Conservation (phyloP, 164 flowering plant species). For the Santalum album region DNA sequence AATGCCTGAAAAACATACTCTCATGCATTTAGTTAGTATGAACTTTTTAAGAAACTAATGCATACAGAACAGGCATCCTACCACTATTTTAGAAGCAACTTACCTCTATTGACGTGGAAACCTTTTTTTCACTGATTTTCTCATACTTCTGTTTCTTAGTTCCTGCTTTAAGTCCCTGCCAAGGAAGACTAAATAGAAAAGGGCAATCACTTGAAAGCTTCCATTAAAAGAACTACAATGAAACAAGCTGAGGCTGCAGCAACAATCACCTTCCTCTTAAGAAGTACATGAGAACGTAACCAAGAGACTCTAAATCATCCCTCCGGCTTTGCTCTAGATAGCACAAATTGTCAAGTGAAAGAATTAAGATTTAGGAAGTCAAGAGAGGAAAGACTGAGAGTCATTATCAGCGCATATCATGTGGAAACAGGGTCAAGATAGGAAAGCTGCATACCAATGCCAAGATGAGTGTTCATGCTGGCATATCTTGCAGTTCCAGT, state of each 20-base stretch:
- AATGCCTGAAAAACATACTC: constrained; percentile 27
- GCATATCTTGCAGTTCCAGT: constrained; percentile 98
- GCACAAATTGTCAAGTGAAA: constrained; percentile 7
- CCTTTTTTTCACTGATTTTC: constrained; percentile 86
- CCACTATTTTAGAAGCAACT: not conserved
- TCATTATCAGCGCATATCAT: not conserved
- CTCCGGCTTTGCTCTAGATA: constrained; percentile 81
- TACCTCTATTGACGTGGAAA: constrained; percentile 94
- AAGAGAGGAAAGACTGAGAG: not conserved
- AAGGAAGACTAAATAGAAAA: constrained; percentile 59
- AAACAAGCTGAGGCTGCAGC: not conserved
- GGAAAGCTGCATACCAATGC: constrained; percentile 66
- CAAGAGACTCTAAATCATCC: constrained; percentile 94
- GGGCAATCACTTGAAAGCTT: not conserved
- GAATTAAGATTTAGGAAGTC: not conserved
- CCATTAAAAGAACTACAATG: not conserved
- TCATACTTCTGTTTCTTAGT: constrained; percentile 91
- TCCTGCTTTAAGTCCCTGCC: constrained; percentile 97
- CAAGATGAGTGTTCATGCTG: constrained; percentile 92
- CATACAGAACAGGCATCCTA: not conserved
- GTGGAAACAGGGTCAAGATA: not conserved
- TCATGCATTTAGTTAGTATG: too few relatives aligned
- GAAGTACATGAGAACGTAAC: constrained; percentile 89
- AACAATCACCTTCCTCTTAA: constrained; percentile 70
- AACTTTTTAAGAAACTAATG: not conserved